A percentile compares a stretch with the other conserved stretches of the same genome.
Evolutionary conservation across 768 basidiomycete genomes (phyloP).

Genomic region (Infundibulicybe gibba): DNA sequence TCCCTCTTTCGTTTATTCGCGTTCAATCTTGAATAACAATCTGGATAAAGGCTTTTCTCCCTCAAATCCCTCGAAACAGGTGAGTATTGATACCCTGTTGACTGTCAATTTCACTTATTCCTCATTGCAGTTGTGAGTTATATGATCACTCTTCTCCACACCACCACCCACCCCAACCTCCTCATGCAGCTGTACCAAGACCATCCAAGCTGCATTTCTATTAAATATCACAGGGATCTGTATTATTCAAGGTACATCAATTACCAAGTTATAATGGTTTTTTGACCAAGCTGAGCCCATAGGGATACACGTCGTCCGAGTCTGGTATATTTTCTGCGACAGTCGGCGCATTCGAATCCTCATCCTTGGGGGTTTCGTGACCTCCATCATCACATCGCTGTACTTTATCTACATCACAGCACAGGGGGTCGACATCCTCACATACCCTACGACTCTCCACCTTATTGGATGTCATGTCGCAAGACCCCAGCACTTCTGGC

Average conservation of each 20-base stretch:
- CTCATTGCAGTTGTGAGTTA: no score
- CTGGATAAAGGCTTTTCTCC: constrained; percentile 17
- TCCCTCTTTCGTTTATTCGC: constrained; percentile 1
- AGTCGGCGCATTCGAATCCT: constrained; percentile 19
- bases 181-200: constrained; percentile 24
- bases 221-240: constrained; percentile 21
- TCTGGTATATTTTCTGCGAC: constrained; percentile 38
- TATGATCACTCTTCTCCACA: no score
- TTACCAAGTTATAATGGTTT: neutral
- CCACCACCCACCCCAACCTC: no score
- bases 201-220: constrained; percentile 22
- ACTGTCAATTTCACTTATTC: neutral
- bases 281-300: neutral
- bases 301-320: constrained; percentile 36
- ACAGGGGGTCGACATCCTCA: constrained; percentile 11
- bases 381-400: constrained; percentile 23
- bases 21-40: no score
- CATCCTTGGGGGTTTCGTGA: constrained; percentile 23
- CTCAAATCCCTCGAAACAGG: constrained; percentile 19
- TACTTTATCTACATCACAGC: constrained; percentile 22
- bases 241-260: constrained; percentile 28
- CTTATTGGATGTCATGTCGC: constrained; percentile 26
- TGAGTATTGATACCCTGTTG: constrained; percentile 8
- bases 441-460: constrained; percentile 2
- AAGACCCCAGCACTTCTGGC: constrained; percentile 28